phyloP scores from a whole-genome alignment of 176 grass and related monocot genomes.

The Hordeum marinum region DNA sequence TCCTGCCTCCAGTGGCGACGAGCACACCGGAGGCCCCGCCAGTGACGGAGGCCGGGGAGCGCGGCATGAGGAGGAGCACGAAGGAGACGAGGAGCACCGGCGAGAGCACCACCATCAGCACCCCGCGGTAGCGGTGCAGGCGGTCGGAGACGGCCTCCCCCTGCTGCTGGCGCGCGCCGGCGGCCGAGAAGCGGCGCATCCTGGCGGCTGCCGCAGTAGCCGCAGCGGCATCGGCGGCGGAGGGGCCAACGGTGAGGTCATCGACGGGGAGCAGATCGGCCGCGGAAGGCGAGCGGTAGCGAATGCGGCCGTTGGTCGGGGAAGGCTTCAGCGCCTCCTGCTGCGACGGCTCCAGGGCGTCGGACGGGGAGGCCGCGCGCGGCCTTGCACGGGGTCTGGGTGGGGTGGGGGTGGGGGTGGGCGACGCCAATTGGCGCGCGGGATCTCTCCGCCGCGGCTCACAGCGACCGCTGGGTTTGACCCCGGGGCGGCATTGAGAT shows the following conservation, averaged over 20 bases:
- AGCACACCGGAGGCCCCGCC: background rate
- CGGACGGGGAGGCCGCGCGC: slow-evolving; percentile 32
- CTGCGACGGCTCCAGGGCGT: slow-evolving; percentile 60
- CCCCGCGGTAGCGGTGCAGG: slow-evolving; percentile 69
- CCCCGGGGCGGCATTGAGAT: slow-evolving; percentile 31
- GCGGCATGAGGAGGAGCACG: slow-evolving; percentile 68
- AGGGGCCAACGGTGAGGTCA: slow-evolving; percentile 31
- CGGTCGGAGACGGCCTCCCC: slow-evolving; percentile 52
- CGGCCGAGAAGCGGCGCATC: slow-evolving; percentile 64
- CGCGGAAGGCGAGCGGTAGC: slow-evolving; percentile 73
- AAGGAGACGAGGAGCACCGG: slow-evolving; percentile 70
- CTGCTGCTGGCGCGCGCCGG: slow-evolving; percentile 37
- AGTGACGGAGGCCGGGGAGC: slow-evolving; percentile 23
- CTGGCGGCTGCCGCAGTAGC: slow-evolving; percentile 29
- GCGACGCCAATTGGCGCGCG: slow-evolving; percentile 1
- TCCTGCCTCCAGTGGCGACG: slow-evolving; percentile 27
- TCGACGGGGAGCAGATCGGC: slow-evolving; percentile 52
- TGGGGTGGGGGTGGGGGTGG: background rate
- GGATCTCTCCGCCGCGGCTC: slow-evolving; percentile 32
- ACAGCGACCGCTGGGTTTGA: slow-evolving; percentile 23
- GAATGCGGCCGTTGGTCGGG: slow-evolving; percentile 73
- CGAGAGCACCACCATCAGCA: slow-evolving; percentile 60
- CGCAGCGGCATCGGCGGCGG: slow-evolving; percentile 21
- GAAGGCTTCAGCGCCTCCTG: slow-evolving; percentile 71
- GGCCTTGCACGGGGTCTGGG: slow-evolving; percentile 18